Percentiles rank a stretch among this genome's conserved stretches.
Conservation (phyloP, 306 rosid genomes). For the Rosa rugosa region DNA sequence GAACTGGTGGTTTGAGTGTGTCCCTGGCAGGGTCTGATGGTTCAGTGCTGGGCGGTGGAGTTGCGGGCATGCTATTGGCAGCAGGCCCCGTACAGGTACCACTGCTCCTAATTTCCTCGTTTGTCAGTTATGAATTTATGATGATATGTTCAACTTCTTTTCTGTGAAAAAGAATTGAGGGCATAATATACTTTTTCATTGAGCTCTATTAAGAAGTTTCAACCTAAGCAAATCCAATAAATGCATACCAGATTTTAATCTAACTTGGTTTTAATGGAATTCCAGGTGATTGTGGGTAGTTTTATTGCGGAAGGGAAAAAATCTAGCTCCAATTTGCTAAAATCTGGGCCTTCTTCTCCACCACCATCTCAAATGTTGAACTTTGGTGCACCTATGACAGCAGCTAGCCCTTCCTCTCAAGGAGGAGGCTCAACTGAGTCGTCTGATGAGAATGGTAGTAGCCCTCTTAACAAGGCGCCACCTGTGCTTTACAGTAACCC, state of each 20-base stretch:
- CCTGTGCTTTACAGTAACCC: conserved; percentile 47
- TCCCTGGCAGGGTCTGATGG: conserved; percentile 64
- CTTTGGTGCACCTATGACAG: conserved; percentile 51
- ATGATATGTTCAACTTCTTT: conserved; percentile 13
- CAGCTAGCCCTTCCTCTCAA: conserved; percentile 56
- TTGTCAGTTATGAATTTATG: conserved; percentile 1
- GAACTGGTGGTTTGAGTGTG: conserved; percentile 49
- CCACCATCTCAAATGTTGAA: conserved; percentile 50
- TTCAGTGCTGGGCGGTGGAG: conserved; percentile 70
- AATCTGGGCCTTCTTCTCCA: conserved; percentile 48
- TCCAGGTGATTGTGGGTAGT: conserved; percentile 74
- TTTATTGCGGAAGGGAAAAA: conserved; percentile 59
- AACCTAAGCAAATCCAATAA: conserved; percentile 2
- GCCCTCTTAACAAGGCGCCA: conserved; percentile 51
- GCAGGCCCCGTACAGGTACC: conserved; percentile 72
- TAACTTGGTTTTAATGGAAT: conserved; percentile 17
- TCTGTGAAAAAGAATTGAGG: not conserved
- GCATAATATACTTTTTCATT: not conserved
- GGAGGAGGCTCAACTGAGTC: conserved; percentile 72
- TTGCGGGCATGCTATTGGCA: conserved; percentile 67
- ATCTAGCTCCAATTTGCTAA: conserved; percentile 38
- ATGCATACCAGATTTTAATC: conserved; percentile 1
- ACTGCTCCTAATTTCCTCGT: conserved; percentile 15
- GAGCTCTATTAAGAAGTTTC: conserved; percentile 7
- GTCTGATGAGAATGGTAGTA: conserved; percentile 59